These are phyloP conservation scores for Neolentinus lepideus DNA, from an alignment of 1,284 basidiomycete genomes.

Conservation along the genomic window DNA sequence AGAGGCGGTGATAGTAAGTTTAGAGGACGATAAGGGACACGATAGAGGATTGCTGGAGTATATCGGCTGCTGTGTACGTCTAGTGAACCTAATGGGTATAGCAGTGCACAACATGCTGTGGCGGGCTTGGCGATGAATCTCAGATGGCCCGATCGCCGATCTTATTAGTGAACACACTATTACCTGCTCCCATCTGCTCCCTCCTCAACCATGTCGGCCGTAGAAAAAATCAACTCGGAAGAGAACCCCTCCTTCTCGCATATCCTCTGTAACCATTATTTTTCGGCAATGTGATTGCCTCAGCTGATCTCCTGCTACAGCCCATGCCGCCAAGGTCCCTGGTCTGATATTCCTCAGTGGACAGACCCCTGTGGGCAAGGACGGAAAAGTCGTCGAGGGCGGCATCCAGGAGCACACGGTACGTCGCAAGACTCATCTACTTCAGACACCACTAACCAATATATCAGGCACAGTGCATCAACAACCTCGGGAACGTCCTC, in stretches of 20 bases:
- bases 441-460: neutral
- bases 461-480: slow-evolving; percentile 44
- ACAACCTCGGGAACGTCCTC: slow-evolving; percentile 44
- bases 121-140: neutral
- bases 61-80: neutral
- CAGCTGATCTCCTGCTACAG: slow-evolving; percentile 19
- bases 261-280: slow-evolving; percentile 38
- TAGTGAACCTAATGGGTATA: no score
- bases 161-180: neutral
- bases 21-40: neutral
- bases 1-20: neutral
- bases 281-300: neutral
- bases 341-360: slow-evolving; percentile 55
- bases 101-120: no score
- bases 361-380: slow-evolving; percentile 41
- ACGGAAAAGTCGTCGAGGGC: slow-evolving; percentile 40
- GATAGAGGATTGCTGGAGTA: neutral
- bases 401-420: slow-evolving; percentile 54
- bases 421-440: slow-evolving; percentile 1
- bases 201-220: slow-evolving; percentile 25
- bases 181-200: neutral
- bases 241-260: slow-evolving; percentile 34
- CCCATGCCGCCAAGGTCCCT: slow-evolving; percentile 48
- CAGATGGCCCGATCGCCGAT: neutral
- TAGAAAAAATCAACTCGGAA: slow-evolving; percentile 43